Conservation (phyloP, 108 stramenopile genomes). For the Chaetoceros muelleri region DNA sequence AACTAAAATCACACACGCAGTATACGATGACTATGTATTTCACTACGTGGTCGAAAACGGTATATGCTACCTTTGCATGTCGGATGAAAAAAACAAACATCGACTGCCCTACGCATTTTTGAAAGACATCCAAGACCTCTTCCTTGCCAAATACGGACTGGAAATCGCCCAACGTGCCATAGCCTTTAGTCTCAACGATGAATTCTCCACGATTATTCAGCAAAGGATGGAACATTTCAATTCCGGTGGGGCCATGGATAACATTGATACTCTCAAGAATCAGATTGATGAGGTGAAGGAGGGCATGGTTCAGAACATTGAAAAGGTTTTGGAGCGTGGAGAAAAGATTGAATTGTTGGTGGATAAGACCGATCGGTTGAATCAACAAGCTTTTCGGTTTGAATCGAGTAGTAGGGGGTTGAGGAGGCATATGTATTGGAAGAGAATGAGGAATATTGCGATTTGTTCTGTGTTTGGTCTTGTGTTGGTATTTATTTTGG, state of each 20-base stretch:
- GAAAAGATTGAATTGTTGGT: conserved; percentile 98
- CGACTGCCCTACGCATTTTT: conserved; percentile 94
- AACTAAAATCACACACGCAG: too few relatives aligned
- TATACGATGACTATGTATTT: conserved; percentile 62
- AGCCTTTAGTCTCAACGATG: conserved; percentile 91
- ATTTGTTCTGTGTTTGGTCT: conserved; percentile 34
- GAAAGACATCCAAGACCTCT: conserved; percentile 80
- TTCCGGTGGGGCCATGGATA: conserved; percentile 75
- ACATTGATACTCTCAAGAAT: conserved; percentile 66
- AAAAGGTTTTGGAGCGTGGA: conserved; percentile 90
- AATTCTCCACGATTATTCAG: conserved; percentile 62
- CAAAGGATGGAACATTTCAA: conserved; percentile 89
- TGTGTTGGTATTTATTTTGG: conserved; percentile 46
- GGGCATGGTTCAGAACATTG: conserved; percentile 96
- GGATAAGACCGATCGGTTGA: conserved; percentile 92
- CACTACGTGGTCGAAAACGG: conserved; percentile 88
- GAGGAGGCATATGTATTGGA: conserved; percentile 83
- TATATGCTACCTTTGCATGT: conserved; percentile 95
- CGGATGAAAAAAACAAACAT: conserved; percentile 78
- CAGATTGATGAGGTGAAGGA: conserved; percentile 93
- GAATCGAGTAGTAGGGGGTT: conserved; percentile 68
- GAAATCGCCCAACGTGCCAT: conserved; percentile 76
- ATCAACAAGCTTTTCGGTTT: conserved; percentile 89
- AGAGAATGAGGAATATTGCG: conserved; percentile 39
- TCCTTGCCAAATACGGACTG: conserved; percentile 72